Conservation (phyloP, 257 asterid species). For the Sherardia arvensis region DNA sequence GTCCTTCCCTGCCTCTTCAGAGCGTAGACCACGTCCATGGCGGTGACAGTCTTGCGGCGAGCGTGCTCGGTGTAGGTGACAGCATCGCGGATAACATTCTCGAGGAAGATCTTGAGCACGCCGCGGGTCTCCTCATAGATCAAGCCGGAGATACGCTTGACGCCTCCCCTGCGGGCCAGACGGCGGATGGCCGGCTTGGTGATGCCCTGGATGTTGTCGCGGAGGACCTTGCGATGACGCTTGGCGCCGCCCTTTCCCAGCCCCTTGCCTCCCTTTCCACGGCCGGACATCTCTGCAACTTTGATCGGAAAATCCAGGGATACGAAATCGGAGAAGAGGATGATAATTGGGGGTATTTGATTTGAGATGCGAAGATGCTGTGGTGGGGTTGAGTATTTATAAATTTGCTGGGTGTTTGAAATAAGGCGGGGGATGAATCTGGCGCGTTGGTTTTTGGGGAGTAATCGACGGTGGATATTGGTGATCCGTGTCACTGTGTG, state of each 20-base stretch:
- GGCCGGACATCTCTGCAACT: slow-evolving; percentile 26
- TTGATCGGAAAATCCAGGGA: not conserved
- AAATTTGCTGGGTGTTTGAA: slow-evolving; percentile 1
- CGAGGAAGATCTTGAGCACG: slow-evolving; percentile 31
- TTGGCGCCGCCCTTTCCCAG: slow-evolving; percentile 39
- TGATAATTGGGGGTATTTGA: not conserved
- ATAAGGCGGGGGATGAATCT: slow-evolving; percentile 10
- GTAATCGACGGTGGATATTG: slow-evolving; percentile 7
- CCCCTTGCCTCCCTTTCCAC: slow-evolving; percentile 35
- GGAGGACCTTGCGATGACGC: slow-evolving; percentile 33
- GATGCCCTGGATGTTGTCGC: slow-evolving; percentile 38
- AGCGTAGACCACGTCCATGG: slow-evolving; percentile 35
- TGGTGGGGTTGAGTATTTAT: not conserved
- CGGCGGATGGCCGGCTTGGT: slow-evolving; percentile 37
- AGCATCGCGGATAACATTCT: slow-evolving; percentile 37
- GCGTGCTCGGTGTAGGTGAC: slow-evolving; percentile 36
- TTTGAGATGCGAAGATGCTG: too few species aligned
- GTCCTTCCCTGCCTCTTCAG: slow-evolving; percentile 39
- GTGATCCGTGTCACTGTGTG: not conserved
- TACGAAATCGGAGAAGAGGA: not conserved
- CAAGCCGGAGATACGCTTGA: slow-evolving; percentile 33
- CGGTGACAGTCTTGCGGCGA: slow-evolving; percentile 32
- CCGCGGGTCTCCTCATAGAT: slow-evolving; percentile 43
- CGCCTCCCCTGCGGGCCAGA: slow-evolving; percentile 37
- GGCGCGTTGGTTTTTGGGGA: slow-evolving; percentile 6